phyloP scores from a whole-genome alignment of 2,329 filamentous ascomycete species.

The Colletotrichum trifolii region DNA sequence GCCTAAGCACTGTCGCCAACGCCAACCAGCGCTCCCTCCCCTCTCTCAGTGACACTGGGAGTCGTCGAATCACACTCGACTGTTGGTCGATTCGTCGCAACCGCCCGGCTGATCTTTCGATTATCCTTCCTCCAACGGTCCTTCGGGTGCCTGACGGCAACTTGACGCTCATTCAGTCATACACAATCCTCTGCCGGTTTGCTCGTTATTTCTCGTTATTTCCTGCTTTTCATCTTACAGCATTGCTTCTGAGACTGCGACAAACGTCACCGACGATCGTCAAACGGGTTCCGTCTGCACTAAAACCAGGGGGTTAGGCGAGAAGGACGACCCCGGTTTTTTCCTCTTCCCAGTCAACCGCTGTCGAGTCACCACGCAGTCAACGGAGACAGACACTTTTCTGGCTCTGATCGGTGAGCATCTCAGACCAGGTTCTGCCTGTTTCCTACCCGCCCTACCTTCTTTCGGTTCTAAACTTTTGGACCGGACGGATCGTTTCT shows the following conservation, averaged over 20 bases:
- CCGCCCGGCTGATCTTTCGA: too few species aligned
- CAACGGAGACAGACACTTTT: background rate
- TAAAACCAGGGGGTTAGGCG: background rate
- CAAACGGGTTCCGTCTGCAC: background rate
- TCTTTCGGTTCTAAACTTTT: conserved; percentile 25
- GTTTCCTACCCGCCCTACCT: conserved; percentile 23
- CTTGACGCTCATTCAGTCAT: too few species aligned
- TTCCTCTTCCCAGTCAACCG: conserved; percentile 20
- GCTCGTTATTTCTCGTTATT: too few species aligned
- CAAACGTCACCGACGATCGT: conserved; percentile 3
- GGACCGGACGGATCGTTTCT: conserved; percentile 26
- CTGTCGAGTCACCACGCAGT: conserved; percentile 22
- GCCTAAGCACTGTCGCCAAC: too few species aligned
- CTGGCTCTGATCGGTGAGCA: conserved; percentile 26
- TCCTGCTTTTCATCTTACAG: too few species aligned
- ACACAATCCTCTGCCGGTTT: too few species aligned
- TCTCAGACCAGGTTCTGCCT: conserved; percentile 32
- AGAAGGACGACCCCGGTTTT: conserved; percentile 18
- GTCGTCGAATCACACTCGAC: too few species aligned
- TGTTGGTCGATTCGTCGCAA: too few species aligned
- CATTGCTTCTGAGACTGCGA: background rate
- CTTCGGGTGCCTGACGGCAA: too few species aligned
- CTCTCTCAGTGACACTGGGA: too few species aligned
- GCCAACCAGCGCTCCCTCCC: too few species aligned
- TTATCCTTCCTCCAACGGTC: too few species aligned